Evolutionary conservation across 352 stramenopile genomes (phyloP).

Genomic region (Globisporangium takayamanum): DNA sequence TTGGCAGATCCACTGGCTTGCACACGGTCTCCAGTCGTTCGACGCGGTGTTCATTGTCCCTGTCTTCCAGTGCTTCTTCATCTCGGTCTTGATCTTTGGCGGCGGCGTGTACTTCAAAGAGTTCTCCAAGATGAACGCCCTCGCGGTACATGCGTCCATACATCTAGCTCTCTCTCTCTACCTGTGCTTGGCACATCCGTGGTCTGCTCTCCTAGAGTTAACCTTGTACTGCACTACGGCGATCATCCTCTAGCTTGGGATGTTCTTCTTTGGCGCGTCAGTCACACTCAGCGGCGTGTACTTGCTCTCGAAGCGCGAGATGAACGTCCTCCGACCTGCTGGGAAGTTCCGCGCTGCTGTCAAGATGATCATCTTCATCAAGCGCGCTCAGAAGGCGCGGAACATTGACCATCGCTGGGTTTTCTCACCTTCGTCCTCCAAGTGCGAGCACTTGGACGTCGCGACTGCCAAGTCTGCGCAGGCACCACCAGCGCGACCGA

Average conservation of each 20-base stretch:
- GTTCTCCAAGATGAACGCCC: slow-evolving; percentile 45
- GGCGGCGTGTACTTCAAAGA: slow-evolving; percentile 88
- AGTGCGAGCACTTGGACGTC: background rate
- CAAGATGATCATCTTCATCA: slow-evolving; percentile 65
- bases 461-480: slow-evolving; percentile 6
- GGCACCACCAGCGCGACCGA: slow-evolving; percentile 1
- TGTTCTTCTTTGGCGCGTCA: slow-evolving; percentile 68
- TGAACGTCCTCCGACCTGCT: slow-evolving; percentile 43
- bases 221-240: too few species aligned
- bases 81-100: slow-evolving; percentile 84
- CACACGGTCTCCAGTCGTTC: slow-evolving; percentile 71
- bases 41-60: slow-evolving; percentile 85
- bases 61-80: slow-evolving; percentile 89
- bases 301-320: slow-evolving; percentile 59
- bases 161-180: background rate
- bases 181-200: background rate
- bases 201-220: background rate
- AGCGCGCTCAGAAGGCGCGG: slow-evolving; percentile 45
- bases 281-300: slow-evolving; percentile 71
- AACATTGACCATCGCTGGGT: slow-evolving; percentile 47
- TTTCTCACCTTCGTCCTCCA: slow-evolving; percentile 7
- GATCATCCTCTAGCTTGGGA: slow-evolving; percentile 25
- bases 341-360: slow-evolving; percentile 40
- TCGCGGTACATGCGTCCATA: slow-evolving; percentile 22
- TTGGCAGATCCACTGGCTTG: slow-evolving; percentile 78